Evolutionary conservation across 371 early-diverging fungal genomes (phyloP).

Genomic region (Mortierella sp.): DNA sequence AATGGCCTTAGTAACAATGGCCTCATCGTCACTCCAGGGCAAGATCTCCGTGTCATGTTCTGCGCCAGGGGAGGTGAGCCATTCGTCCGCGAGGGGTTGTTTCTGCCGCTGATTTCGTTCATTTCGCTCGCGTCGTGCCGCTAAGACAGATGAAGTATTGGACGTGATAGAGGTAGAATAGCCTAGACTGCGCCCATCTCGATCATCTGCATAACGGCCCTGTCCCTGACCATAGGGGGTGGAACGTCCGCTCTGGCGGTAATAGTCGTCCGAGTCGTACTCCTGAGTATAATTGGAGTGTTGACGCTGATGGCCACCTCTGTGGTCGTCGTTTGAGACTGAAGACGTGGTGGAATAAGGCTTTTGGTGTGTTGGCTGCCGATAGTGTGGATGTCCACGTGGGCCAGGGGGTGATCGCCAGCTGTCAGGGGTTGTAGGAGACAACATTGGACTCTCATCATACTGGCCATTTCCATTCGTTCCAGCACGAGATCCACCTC

Average conservation of each 20-base stretch:
- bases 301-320: slow-evolving; percentile 9
- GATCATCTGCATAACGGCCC: slow-evolving; percentile 14
- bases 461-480: slow-evolving; percentile 21
- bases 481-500: slow-evolving; percentile 8
- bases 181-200: slow-evolving; percentile 18
- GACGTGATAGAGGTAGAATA: slow-evolving; percentile 41
- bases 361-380: slow-evolving; percentile 14
- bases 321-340: slow-evolving; percentile 34
- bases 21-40: slow-evolving; percentile 53
- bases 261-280: slow-evolving; percentile 48
- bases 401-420: slow-evolving; percentile 52
- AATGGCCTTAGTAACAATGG: slow-evolving; percentile 45
- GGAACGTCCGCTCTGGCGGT: slow-evolving; percentile 23
- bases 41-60: slow-evolving; percentile 46
- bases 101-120: slow-evolving; percentile 28
- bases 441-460: slow-evolving; percentile 52
- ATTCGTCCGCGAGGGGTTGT: slow-evolving; percentile 25
- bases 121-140: slow-evolving; percentile 33
- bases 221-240: slow-evolving; percentile 17
- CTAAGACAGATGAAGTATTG: slow-evolving; percentile 40
- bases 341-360: slow-evolving; percentile 26
- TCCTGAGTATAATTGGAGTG: slow-evolving; percentile 22
- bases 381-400: slow-evolving; percentile 33
- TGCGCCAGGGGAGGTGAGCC: slow-evolving; percentile 48
- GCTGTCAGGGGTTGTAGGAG: slow-evolving; percentile 40